Evolutionary conservation across 78 protist species (phyloP).

Genomic region (Blattamonas nauphoetae): DNA sequence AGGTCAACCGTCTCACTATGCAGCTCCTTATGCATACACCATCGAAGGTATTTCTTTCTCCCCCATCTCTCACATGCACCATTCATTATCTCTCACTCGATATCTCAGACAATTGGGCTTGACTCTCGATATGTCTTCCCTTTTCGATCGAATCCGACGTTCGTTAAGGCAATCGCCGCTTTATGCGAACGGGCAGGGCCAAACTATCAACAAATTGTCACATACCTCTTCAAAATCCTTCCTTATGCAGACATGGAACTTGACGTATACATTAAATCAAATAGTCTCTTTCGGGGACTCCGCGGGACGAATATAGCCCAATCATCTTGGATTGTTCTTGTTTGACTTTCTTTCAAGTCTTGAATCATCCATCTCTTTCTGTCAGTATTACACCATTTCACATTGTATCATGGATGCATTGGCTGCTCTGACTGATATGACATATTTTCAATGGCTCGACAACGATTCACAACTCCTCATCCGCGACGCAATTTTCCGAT

Average conservation of each 20-base stretch:
- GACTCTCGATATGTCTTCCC: not conserved
- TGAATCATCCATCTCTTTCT: not conserved
- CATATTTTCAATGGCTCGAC: not conserved
- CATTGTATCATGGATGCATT: not conserved
- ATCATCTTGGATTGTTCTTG: not conserved
- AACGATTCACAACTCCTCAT: not conserved
- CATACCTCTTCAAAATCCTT: not conserved
- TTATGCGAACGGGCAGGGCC: not conserved
- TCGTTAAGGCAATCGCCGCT: not conserved
- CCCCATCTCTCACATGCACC: not conserved
- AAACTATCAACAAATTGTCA: not conserved
- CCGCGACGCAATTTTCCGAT: not conserved
- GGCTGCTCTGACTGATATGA: not conserved
- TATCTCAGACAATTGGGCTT: not conserved
- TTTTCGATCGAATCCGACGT: not conserved
- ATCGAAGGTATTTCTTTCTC: not conserved
- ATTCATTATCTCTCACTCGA: not conserved
- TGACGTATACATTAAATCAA: not conserved
- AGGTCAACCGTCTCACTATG: not conserved
- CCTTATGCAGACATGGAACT: not conserved
- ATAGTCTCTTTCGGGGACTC: not conserved
- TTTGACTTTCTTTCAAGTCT: not conserved
- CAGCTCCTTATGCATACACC: not conserved
- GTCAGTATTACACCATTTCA: not conserved
- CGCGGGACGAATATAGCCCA: not conserved